Percentiles rank a stretch among this genome's conserved stretches.
Evolutionary conservation across 2,329 filamentous ascomycete species (phyloP).

Genomic region (Bipolaris gigantea): DNA sequence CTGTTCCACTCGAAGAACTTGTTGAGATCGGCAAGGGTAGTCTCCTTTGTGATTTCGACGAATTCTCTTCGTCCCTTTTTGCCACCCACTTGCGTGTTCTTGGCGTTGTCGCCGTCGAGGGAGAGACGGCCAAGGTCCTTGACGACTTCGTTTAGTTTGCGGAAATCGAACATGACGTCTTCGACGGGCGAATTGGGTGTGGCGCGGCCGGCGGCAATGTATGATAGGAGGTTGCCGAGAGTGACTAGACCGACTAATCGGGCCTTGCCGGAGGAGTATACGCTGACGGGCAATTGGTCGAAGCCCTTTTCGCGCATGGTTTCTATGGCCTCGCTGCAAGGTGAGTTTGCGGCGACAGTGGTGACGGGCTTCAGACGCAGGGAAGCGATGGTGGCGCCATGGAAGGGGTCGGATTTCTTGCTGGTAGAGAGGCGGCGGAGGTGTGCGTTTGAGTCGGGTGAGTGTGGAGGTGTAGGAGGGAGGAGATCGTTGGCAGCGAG

Average conservation of each 20-base stretch:
- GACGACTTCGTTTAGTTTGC: slow-evolving; percentile 81
- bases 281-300: slow-evolving; percentile 90
- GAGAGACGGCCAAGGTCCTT: slow-evolving; percentile 64
- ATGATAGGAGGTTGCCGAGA: slow-evolving; percentile 89
- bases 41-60: slow-evolving; percentile 92
- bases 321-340: slow-evolving; percentile 88
- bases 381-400: slow-evolving; percentile 74
- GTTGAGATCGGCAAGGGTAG: slow-evolving; percentile 78
- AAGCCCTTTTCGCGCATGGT: slow-evolving; percentile 98
- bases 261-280: slow-evolving; percentile 57
- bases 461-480: slow-evolving; percentile 57
- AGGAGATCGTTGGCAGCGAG: slow-evolving; percentile 93
- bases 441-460: slow-evolving; percentile 29
- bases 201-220: slow-evolving; percentile 82
- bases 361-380: slow-evolving; percentile 93
- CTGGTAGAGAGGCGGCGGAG: slow-evolving; percentile 45
- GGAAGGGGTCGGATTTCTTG: slow-evolving; percentile 66
- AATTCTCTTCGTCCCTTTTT: slow-evolving; percentile 61
- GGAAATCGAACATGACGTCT: slow-evolving; percentile 97
- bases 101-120: slow-evolving; percentile 20
- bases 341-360: slow-evolving; percentile 70
- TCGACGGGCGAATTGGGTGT: slow-evolving; percentile 72
- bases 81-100: slow-evolving; percentile 22
- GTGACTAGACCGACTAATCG: slow-evolving; percentile 91
- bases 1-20: slow-evolving; percentile 98